Percentiles rank a stretch among this genome's conserved stretches.
Evolutionary conservation across 2,329 filamentous ascomycete species (phyloP).

Genomic region (Fusarium gaditjirri): DNA sequence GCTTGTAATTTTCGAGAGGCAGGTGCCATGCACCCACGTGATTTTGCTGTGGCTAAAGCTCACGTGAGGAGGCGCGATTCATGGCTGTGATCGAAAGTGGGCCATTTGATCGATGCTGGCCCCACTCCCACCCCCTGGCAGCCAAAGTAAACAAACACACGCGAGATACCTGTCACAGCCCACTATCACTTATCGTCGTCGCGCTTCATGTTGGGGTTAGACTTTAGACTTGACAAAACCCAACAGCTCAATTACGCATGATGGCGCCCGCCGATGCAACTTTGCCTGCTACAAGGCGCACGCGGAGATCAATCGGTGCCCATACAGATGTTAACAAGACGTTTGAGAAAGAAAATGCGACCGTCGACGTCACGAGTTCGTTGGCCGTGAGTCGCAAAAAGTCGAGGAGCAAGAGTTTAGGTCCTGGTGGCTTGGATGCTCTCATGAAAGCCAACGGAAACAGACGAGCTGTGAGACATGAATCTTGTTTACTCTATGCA

Average conservation of each 20-base stretch:
- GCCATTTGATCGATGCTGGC: conserved; percentile 29
- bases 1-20: conserved; percentile 44
- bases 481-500: neutral
- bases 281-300: conserved; percentile 65
- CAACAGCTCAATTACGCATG: conserved; percentile 34
- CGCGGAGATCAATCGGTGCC: conserved; percentile 77
- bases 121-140: conserved; percentile 28
- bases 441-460: conserved; percentile 81
- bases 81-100: neutral
- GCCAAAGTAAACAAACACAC: conserved; percentile 55
- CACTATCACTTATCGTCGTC: conserved; percentile 42
- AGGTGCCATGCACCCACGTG: conserved; percentile 45
- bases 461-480: conserved; percentile 74
- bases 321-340: conserved; percentile 63
- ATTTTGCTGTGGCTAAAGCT: conserved; percentile 3
- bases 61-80: conserved; percentile 37
- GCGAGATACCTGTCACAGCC: conserved; percentile 40
- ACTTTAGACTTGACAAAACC: conserved; percentile 23
- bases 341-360: conserved; percentile 82
- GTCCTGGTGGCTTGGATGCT: conserved; percentile 87
- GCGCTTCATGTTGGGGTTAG: conserved; percentile 32
- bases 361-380: conserved; percentile 69
- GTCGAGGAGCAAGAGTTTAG: conserved; percentile 94
- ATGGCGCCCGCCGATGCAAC: conserved; percentile 57
- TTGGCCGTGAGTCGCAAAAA: conserved; percentile 69